Evolutionary conservation across 805 yeast genomes (phyloP).

Genomic region (Ogataea naganishii): DNA sequence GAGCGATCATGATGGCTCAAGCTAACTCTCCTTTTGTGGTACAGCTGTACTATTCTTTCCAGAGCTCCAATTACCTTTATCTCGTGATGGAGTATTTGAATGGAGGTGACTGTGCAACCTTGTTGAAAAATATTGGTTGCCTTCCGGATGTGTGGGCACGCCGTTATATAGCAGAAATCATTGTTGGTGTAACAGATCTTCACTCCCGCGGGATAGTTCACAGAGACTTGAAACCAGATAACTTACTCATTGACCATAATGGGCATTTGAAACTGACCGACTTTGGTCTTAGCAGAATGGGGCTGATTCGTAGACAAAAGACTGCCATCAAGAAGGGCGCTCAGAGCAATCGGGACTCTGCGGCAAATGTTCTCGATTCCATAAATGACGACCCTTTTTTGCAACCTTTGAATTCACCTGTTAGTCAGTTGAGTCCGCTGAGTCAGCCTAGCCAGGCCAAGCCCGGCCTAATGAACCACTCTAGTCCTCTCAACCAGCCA

Average conservation of each 20-base stretch:
- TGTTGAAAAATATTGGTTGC: conserved; percentile 73
- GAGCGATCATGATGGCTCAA: conserved; percentile 98
- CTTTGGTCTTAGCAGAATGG: conserved; percentile 88
- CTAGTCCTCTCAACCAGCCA: too few relatives aligned
- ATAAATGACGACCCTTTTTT: conserved; percentile 7
- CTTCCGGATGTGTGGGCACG: conserved; percentile 82
- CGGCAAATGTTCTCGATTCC: conserved; percentile 3
- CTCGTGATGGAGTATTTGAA: conserved; percentile 93
- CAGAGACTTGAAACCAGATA: conserved; percentile 94
- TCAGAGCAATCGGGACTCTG: conserved; percentile 4
- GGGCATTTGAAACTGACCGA: conserved; percentile 94
- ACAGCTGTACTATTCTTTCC: conserved; percentile 79
- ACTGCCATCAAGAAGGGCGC: conserved; percentile 6
- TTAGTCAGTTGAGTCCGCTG: too few relatives aligned
- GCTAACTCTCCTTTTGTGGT: conserved; percentile 92
- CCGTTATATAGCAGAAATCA: conserved; percentile 81
- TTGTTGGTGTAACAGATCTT: conserved; percentile 83
- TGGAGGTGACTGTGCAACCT: conserved; percentile 93
- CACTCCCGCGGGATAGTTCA: conserved; percentile 88
- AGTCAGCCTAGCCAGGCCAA: too few relatives aligned
- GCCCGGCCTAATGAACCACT: too few relatives aligned
- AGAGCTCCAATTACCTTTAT: conserved; percentile 76
- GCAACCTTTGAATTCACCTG: too few relatives aligned
- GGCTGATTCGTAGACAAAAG: conserved; percentile 75
- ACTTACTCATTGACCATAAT: conserved; percentile 68